These are phyloP conservation scores for Articulospora tetracladia DNA, from an alignment of 495 filamentous ascomycete species.

Conservation along the genomic window DNA sequence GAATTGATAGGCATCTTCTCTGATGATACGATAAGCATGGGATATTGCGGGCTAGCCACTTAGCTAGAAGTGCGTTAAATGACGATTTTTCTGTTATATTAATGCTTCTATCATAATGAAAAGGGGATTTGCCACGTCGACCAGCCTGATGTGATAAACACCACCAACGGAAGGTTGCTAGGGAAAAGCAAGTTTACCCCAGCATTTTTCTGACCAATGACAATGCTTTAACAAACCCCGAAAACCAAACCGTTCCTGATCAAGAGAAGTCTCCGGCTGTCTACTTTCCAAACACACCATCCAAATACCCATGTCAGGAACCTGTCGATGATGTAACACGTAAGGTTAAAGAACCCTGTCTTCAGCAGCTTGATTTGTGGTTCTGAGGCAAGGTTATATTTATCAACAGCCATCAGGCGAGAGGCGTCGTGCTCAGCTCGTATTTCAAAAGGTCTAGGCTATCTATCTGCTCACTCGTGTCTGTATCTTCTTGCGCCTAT, in stretches of 20 bases:
- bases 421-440: neutral
- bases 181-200: neutral
- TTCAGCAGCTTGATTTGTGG: neutral
- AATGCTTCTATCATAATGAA: too few species aligned
- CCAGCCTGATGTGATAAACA: too few species aligned
- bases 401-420: constrained; percentile 1
- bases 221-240: neutral
- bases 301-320: neutral
- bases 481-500: neutral
- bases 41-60: neutral
- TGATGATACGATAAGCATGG: neutral
- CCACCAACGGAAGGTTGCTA: too few species aligned
- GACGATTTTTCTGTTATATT: neutral
- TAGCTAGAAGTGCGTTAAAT: neutral
- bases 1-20: constrained; percentile 1
- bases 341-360: neutral
- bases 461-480: too few species aligned
- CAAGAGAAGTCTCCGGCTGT: neutral
- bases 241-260: neutral
- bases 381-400: neutral
- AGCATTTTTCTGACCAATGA: neutral
- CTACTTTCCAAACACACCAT: neutral
- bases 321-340: neutral
- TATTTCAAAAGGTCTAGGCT: neutral
- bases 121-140: too few species aligned